A percentile compares a stretch with the other conserved stretches of the same genome.
phyloP scores from a whole-genome alignment of 2,329 filamentous ascomycete species.

The Epicoccum sorghinum region DNA sequence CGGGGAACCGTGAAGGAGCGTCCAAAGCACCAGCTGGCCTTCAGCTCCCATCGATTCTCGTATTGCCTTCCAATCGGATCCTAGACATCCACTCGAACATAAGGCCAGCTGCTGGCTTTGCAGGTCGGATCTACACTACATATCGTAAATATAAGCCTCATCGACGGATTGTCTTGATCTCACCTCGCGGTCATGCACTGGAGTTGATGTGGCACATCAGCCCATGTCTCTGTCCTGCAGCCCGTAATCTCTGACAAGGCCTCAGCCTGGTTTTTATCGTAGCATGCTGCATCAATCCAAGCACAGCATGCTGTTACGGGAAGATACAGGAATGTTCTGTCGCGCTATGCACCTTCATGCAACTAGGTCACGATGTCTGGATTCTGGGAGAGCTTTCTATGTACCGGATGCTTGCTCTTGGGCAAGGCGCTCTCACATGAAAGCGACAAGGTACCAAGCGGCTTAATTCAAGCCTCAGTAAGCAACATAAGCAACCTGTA shows the following conservation, averaged over 20 bases:
- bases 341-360: no score
- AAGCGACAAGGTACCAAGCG: neutral
- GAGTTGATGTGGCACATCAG: neutral
- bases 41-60: neutral
- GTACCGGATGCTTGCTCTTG: neutral
- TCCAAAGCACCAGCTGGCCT: neutral
- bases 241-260: no score
- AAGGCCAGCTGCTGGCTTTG: neutral
- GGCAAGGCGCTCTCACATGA: neutral
- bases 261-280: no score
- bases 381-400: no score
- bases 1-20: neutral
- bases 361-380: no score
- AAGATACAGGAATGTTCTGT: no score
- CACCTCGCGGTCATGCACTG: no score
- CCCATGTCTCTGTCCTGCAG: neutral
- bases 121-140: neutral
- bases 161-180: neutral
- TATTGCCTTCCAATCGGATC: neutral
- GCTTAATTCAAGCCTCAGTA: neutral
- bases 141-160: neutral
- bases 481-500: neutral
- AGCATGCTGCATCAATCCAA: no score
- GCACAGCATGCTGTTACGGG: no score
- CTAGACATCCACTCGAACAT: no score